Percentiles rank a stretch among this genome's conserved stretches.
phyloP scores from a whole-genome alignment of 2,329 filamentous ascomycete species.

The Xylariaceae sp. region DNA sequence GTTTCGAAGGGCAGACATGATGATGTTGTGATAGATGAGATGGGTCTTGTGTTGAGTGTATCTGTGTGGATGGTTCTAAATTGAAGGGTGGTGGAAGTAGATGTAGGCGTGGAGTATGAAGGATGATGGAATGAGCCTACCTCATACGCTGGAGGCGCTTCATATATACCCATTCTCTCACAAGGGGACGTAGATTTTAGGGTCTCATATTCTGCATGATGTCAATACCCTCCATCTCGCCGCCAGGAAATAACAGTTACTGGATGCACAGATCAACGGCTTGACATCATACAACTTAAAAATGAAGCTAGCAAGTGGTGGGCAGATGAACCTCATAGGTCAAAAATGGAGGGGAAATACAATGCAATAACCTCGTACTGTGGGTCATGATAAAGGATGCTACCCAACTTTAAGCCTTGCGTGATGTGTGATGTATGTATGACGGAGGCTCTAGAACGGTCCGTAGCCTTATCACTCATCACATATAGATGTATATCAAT shows the following conservation, averaged over 20 bases:
- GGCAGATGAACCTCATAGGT: not conserved
- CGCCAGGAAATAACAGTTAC: not conserved
- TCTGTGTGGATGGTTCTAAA: too few relatives aligned
- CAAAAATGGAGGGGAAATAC: not conserved
- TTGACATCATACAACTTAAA: slow-evolving; percentile 21
- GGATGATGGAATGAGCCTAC: not conserved
- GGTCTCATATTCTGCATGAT: slow-evolving; percentile 18
- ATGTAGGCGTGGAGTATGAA: not conserved
- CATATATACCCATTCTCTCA: not conserved
- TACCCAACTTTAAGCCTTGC: not conserved
- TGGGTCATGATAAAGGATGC: not conserved
- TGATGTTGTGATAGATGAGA: slow-evolving; percentile 1
- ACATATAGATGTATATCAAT: too few relatives aligned
- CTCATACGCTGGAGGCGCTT: too few relatives aligned
- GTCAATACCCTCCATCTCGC: slow-evolving; percentile 17
- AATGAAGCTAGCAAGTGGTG: not conserved
- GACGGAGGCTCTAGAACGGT: slow-evolving; percentile 1
- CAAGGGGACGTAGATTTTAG: slow-evolving; percentile 4
- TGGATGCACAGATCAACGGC: not conserved
- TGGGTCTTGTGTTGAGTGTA: not conserved
- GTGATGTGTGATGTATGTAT: slow-evolving; percentile 15
- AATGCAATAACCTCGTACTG: not conserved
- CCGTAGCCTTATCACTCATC: not conserved
- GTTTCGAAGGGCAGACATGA: slow-evolving; percentile 48
- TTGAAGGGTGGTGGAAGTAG: too few relatives aligned